Conservation (phyloP, 371 early-diverging fungal species). For the Umbelopsis sp. region DNA sequence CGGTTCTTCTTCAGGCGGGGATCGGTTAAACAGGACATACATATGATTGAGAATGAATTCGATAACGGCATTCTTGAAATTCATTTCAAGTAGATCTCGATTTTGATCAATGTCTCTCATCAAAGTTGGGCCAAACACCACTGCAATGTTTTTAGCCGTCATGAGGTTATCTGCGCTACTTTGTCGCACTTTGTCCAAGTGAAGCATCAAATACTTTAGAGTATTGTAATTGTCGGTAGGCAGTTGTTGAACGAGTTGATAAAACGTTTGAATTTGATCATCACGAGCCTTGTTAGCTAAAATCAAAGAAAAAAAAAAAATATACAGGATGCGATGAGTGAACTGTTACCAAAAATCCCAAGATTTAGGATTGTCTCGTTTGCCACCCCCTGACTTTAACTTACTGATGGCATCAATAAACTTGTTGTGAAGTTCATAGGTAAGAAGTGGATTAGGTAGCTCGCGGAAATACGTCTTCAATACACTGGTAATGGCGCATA, state of each 20-base stretch:
- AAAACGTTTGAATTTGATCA: constrained; percentile 21
- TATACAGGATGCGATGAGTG: background rate
- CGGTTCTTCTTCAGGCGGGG: background rate
- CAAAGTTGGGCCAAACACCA: constrained; percentile 85
- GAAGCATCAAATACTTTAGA: constrained; percentile 62
- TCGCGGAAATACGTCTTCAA: constrained; percentile 89
- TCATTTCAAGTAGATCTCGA: constrained; percentile 70
- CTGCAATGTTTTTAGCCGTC: constrained; percentile 77
- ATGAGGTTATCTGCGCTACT: constrained; percentile 64
- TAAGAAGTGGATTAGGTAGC: constrained; percentile 84
- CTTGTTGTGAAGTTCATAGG: constrained; percentile 67
- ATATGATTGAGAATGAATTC: constrained; percentile 62
- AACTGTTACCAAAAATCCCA: background rate
- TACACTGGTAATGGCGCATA: constrained; percentile 76
- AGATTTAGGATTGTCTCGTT: background rate
- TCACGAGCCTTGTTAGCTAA: constrained; percentile 20
- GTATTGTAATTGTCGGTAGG: constrained; percentile 64
- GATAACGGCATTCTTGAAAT: constrained; percentile 62
- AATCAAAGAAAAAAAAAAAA: background rate
- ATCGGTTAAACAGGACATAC: constrained; percentile 40
- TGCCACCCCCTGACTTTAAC: constrained; percentile 3
- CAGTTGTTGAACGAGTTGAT: constrained; percentile 21
- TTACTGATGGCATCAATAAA: constrained; percentile 68
- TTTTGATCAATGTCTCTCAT: constrained; percentile 59
- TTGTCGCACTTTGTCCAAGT: constrained; percentile 60